These are phyloP conservation scores for Apostasia shenzhenica DNA, from an alignment of 106 monocot species.

Conservation along the genomic window DNA sequence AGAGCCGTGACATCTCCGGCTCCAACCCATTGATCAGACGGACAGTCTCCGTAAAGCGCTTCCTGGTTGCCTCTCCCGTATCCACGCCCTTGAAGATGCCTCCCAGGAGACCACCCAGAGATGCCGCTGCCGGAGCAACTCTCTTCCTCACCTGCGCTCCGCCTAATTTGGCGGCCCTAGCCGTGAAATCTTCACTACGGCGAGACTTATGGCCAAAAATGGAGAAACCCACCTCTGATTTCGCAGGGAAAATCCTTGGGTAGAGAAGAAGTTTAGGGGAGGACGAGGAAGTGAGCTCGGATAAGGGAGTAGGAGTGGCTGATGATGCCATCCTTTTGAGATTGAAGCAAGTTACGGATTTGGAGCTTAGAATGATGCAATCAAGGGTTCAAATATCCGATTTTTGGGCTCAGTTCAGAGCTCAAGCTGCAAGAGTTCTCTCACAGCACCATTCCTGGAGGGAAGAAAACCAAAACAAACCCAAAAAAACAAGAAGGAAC, in stretches of 20 bases:
- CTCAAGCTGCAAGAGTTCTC: no score
- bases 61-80: slow-evolving; percentile 68
- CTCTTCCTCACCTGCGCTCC: neutral
- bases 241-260: slow-evolving; percentile 21
- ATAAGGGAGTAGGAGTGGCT: slow-evolving; percentile 17
- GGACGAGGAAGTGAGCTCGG: slow-evolving; percentile 14
- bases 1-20: slow-evolving; percentile 54
- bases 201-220: slow-evolving; percentile 22
- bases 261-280: slow-evolving; percentile 18
- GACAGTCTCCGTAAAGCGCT: slow-evolving; percentile 51
- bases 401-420: no score
- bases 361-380: no score
- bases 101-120: slow-evolving; percentile 69
- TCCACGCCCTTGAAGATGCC: slow-evolving; percentile 77
- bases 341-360: neutral
- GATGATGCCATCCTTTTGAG: slow-evolving; percentile 16
- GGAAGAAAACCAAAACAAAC: no score
- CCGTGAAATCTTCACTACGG: slow-evolving; percentile 3
- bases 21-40: slow-evolving; percentile 66
- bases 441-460: no score
- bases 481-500: no score
- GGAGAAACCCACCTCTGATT: slow-evolving; percentile 14
- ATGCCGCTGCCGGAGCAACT: slow-evolving; percentile 17
- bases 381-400: no score
- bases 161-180: neutral